phyloP scores from a whole-genome alignment of 1,139 yeast genomes.

The Yamadazyma aaseri region DNA sequence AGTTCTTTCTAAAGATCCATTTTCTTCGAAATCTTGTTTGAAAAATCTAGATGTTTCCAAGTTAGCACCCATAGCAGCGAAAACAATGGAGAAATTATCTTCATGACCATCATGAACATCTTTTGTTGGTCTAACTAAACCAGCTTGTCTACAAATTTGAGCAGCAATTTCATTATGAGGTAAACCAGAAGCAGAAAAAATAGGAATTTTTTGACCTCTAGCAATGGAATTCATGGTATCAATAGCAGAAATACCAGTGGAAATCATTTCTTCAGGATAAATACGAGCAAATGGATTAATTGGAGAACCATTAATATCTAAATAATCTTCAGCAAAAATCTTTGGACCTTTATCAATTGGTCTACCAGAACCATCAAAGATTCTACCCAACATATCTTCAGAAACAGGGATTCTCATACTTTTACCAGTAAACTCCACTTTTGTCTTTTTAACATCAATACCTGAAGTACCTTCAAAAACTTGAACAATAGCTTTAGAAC shows the following conservation, averaged over 20 bases:
- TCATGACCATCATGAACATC: slow-evolving; percentile 99
- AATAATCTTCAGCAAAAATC: slow-evolving; percentile 96
- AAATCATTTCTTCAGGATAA: slow-evolving; percentile 99
- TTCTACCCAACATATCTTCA: slow-evolving; percentile 96
- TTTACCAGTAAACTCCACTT: slow-evolving; percentile 96
- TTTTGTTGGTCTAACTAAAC: slow-evolving; percentile 97
- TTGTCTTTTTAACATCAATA: slow-evolving; percentile 94
- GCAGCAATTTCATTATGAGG: slow-evolving; percentile 99
- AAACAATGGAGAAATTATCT: slow-evolving; percentile 97
- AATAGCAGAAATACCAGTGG: slow-evolving; percentile 97
- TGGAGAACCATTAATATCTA: slow-evolving; percentile 98
- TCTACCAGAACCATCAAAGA: slow-evolving; percentile 98
- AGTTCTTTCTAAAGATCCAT: slow-evolving; percentile 97
- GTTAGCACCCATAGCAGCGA: slow-evolving; percentile 78
- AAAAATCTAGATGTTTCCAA: slow-evolving; percentile 52
- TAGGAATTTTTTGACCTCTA: slow-evolving; percentile 99
- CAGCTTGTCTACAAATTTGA: slow-evolving; percentile 99
- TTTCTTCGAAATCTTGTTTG: slow-evolving; percentile 99
- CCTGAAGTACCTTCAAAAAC: slow-evolving; percentile 98
- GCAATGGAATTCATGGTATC: slow-evolving; percentile 99
- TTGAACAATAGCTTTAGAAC: slow-evolving; percentile 95
- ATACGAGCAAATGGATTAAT: slow-evolving; percentile 97
- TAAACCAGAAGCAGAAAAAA: slow-evolving; percentile 97
- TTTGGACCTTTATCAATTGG: slow-evolving; percentile 98
- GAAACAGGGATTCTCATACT: slow-evolving; percentile 91